These are phyloP conservation scores for Puccinia polysora DNA, from an alignment of 1,284 basidiomycete species.

Conservation along the genomic window DNA sequence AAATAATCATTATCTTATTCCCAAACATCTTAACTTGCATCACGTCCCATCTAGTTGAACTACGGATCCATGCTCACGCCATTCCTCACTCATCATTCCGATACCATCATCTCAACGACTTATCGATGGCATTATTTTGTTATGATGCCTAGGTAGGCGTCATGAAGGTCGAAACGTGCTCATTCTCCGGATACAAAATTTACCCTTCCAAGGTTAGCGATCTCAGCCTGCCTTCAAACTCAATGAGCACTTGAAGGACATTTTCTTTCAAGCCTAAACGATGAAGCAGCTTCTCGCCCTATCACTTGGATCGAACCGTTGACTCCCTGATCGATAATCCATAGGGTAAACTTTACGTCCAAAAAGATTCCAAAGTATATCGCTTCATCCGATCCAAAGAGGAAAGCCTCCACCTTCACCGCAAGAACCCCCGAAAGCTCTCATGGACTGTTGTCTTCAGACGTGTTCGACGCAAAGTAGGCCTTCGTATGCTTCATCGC, in stretches of 20 bases:
- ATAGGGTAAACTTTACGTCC: conserved; percentile 77
- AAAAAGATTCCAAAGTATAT: conserved; percentile 88
- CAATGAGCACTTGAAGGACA: neutral
- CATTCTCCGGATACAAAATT: conserved; percentile 91
- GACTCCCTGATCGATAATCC: neutral
- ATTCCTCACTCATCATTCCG: too few species aligned
- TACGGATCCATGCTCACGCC: too few species aligned
- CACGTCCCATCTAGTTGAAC: too few species aligned
- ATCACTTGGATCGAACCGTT: neutral
- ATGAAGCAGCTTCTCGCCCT: neutral
- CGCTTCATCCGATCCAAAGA: conserved; percentile 43
- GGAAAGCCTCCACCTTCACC: conserved; percentile 42
- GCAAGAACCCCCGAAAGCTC: conserved; percentile 42
- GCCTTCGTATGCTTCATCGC: neutral
- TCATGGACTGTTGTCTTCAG: conserved; percentile 41
- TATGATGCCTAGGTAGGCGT: too few species aligned
- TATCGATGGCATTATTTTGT: too few species aligned
- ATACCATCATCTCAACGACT: too few species aligned
- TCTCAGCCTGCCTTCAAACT: neutral
- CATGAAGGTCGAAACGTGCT: conserved; percentile 43
- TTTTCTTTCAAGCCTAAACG: neutral
- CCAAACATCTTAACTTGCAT: too few species aligned
- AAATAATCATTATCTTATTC: too few species aligned
- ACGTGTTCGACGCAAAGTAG: conserved; percentile 30
- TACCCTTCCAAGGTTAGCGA: conserved; percentile 77